phyloP scores from a whole-genome alignment of 2,329 filamentous ascomycete species.

The Colletotrichum chrysophilum region DNA sequence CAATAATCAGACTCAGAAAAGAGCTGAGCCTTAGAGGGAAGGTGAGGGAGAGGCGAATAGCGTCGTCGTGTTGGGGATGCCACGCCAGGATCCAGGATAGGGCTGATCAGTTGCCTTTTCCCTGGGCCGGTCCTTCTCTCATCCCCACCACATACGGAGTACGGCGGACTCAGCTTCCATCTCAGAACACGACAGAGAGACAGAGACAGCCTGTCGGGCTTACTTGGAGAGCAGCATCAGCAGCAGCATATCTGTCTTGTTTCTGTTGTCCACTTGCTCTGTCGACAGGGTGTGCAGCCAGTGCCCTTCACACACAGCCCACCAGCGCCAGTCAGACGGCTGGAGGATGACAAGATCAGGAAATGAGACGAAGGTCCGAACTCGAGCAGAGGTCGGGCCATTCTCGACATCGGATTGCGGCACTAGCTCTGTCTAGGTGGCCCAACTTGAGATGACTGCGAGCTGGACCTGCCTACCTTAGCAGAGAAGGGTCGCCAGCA shows the following conservation, averaged over 20 bases:
- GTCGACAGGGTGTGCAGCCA: neutral
- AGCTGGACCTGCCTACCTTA: neutral
- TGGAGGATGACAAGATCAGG: neutral
- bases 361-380: neutral
- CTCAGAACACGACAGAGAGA: neutral
- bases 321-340: neutral
- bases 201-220: neutral
- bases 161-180: neutral
- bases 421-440: neutral
- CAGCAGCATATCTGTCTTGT: neutral
- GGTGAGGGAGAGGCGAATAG: slow-evolving; percentile 2
- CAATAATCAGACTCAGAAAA: neutral
- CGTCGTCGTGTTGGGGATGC: neutral
- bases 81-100: slow-evolving; percentile 19
- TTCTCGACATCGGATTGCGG: neutral
- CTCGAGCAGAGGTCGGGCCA: neutral
- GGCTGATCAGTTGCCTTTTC: slow-evolving; percentile 13
- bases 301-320: neutral
- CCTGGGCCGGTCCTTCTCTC: neutral
- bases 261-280: neutral
- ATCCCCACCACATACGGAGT: neutral
- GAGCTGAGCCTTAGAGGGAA: neutral
- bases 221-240: neutral
- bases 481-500: neutral
- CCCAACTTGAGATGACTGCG: neutral